Percentiles rank a stretch among this genome's conserved stretches.
These are phyloP conservation scores for Penicillium goetzii DNA, from an alignment of 495 filamentous ascomycete species.

Conservation along the genomic window DNA sequence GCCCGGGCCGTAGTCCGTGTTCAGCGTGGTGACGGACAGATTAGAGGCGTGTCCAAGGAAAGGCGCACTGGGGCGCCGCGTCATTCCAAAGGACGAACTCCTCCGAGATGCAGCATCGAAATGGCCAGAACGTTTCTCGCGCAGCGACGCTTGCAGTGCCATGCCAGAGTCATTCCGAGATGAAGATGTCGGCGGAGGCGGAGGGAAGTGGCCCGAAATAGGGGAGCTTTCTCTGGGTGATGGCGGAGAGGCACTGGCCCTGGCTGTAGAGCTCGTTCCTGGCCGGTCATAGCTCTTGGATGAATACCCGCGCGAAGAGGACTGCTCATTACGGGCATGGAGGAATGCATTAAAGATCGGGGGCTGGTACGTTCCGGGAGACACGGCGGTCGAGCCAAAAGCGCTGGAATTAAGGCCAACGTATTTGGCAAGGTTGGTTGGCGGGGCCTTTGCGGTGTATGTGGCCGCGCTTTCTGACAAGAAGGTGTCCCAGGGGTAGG, in stretches of 20 bases:
- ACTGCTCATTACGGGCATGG: constrained; percentile 69
- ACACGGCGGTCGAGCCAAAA: constrained; percentile 69
- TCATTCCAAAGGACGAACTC: constrained; percentile 88
- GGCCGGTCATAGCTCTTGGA: constrained; percentile 71
- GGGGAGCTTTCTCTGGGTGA: constrained; percentile 78
- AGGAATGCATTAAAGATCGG: constrained; percentile 90
- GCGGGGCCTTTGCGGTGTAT: constrained; percentile 69
- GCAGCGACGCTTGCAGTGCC: constrained; percentile 77
- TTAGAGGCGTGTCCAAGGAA: constrained; percentile 82
- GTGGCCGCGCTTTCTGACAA: constrained; percentile 82
- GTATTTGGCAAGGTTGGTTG: constrained; percentile 78
- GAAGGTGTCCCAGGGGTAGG: constrained; percentile 87
- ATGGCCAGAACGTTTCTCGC: constrained; percentile 94
- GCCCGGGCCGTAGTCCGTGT: constrained; percentile 70
- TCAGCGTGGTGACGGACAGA: constrained; percentile 81
- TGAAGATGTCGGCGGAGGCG: constrained; percentile 69
- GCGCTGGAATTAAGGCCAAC: constrained; percentile 85
- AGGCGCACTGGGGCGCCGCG: constrained; percentile 78
- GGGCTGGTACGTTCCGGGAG: constrained; percentile 49
- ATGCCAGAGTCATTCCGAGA: constrained; percentile 92
- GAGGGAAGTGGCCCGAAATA: constrained; percentile 76
- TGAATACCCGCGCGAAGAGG: constrained; percentile 46
- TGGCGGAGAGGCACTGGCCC: constrained; percentile 69
- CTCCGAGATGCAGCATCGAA: constrained; percentile 83
- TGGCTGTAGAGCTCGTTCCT: constrained; percentile 75